Percentiles rank a stretch among this genome's conserved stretches.
These are phyloP conservation scores for Sherardia arvensis DNA, from an alignment of 257 asterid genomes.

Conservation along the genomic window DNA sequence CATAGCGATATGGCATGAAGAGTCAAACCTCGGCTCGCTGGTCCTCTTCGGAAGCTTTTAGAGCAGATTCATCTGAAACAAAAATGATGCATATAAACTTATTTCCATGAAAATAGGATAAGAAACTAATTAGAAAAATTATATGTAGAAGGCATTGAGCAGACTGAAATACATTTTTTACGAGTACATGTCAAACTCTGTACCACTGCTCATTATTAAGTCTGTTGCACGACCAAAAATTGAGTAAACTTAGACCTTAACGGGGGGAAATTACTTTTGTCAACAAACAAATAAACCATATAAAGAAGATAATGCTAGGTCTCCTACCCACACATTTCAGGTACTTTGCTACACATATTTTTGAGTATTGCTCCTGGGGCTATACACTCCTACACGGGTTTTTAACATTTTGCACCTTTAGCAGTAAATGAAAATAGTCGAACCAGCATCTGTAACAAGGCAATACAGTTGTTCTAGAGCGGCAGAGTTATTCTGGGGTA, in stretches of 20 bases:
- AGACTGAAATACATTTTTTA: not conserved
- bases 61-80: slow-evolving; percentile 42
- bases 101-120: slow-evolving; percentile 11
- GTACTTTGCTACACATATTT: not conserved
- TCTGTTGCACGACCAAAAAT: not conserved
- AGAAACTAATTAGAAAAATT: not conserved
- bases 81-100: slow-evolving; percentile 5
- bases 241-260: not conserved
- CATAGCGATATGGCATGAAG: slow-evolving; percentile 21
- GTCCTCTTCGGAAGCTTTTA: slow-evolving; percentile 23
- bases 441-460: not conserved
- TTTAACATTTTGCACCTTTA: no score
- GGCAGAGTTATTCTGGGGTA: not conserved
- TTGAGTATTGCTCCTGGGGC: no score
- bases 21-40: slow-evolving; percentile 48
- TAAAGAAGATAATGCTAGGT: not conserved
- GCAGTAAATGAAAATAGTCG: no score
- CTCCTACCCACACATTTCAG: not conserved
- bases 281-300: not conserved
- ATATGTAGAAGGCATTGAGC: not conserved
- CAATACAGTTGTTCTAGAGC: not conserved
- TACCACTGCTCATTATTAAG: not conserved
- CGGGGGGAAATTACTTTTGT: not conserved
- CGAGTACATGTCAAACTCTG: no score
- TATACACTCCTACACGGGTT: not conserved